A percentile compares a stretch with the other conserved stretches of the same genome.
phyloP scores from a whole-genome alignment of 2,329 filamentous ascomycete genomes.

The Colletotrichum gloeosporioides region DNA sequence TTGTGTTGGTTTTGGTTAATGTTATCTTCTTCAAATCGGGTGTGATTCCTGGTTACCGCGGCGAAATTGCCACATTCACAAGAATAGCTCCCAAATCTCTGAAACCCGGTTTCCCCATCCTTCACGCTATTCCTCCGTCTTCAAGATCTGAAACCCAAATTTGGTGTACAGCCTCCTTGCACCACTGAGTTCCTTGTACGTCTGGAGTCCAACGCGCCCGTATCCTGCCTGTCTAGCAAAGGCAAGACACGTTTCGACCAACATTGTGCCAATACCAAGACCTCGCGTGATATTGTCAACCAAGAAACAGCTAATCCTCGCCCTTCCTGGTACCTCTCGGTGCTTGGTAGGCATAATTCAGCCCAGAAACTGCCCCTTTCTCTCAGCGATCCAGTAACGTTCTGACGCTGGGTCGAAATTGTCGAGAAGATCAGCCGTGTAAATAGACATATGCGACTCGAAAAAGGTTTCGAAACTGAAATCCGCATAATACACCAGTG shows the following conservation, averaged over 20 bases:
- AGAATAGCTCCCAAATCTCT: neutral
- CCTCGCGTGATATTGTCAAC: slow-evolving; percentile 26
- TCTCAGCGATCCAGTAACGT: slow-evolving; percentile 32
- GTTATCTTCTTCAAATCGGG: neutral
- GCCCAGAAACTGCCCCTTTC: slow-evolving; percentile 26
- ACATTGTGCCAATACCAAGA: slow-evolving; percentile 19
- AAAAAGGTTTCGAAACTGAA: slow-evolving; percentile 22
- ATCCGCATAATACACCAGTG: slow-evolving; percentile 23
- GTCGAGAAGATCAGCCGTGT: slow-evolving; percentile 28
- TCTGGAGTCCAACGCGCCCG: slow-evolving; percentile 20
- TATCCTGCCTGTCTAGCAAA: slow-evolving; percentile 26
- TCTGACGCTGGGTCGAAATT: slow-evolving; percentile 26
- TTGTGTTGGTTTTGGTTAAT: neutral
- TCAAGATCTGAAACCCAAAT: slow-evolving; percentile 22
- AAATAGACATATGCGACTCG: slow-evolving; percentile 26
- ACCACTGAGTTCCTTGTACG: slow-evolving; percentile 15
- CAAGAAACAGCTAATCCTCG: slow-evolving; percentile 28
- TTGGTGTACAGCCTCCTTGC: slow-evolving; percentile 25
- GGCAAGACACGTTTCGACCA: slow-evolving; percentile 22
- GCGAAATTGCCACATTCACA: neutral
- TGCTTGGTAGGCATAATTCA: slow-evolving; percentile 27
- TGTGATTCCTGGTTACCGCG: neutral
- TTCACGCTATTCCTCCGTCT: neutral
- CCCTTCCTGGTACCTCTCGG: slow-evolving; percentile 1
- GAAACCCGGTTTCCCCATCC: neutral